Percentiles rank a stretch among this genome's conserved stretches.
phyloP scores from a whole-genome alignment of 345 rosid genomes.

The Eucalyptus decipiens region DNA sequence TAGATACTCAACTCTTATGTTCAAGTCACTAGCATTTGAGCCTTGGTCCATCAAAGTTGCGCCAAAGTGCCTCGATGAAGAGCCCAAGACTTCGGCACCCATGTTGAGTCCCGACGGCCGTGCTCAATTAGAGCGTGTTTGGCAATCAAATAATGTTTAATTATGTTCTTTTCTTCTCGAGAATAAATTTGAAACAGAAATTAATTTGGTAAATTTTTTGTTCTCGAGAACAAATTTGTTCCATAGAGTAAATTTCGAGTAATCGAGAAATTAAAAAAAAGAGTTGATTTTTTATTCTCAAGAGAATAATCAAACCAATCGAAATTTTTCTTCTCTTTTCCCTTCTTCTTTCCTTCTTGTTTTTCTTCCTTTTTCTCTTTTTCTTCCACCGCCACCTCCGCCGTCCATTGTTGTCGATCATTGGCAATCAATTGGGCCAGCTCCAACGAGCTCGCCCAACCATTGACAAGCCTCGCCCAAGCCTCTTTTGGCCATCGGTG shows the following conservation, averaged over 20 bases:
- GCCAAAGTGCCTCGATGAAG: not conserved
- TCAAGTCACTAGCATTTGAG: not conserved
- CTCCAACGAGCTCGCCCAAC: accelerated
- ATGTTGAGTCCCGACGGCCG: accelerated
- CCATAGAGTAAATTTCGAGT: accelerated
- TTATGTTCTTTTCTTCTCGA: accelerated
- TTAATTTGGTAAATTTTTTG: accelerated
- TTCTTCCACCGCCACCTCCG: accelerated
- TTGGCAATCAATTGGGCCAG: accelerated
- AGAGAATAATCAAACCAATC: accelerated
- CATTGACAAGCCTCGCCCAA: too few species aligned
- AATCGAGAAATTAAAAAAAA: too few species aligned
- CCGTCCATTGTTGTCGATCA: accelerated
- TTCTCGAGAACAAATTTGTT: accelerated
- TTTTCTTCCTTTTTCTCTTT: too few species aligned
- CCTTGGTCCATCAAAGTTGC: not conserved
- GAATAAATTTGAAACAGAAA: accelerated
- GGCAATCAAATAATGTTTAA: too few species aligned
- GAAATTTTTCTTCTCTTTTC: too few species aligned
- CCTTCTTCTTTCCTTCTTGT: too few species aligned
- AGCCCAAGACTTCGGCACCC: accelerated
- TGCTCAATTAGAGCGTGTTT: not conserved
- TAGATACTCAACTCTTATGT: accelerated
- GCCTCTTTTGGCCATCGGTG: too few species aligned
- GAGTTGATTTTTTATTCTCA: accelerated